Evolutionary conservation across 257 asterid genomes (phyloP), one percentile per base, ranked within the genome.

Genomic region (Fraxinus americana): DNA sequence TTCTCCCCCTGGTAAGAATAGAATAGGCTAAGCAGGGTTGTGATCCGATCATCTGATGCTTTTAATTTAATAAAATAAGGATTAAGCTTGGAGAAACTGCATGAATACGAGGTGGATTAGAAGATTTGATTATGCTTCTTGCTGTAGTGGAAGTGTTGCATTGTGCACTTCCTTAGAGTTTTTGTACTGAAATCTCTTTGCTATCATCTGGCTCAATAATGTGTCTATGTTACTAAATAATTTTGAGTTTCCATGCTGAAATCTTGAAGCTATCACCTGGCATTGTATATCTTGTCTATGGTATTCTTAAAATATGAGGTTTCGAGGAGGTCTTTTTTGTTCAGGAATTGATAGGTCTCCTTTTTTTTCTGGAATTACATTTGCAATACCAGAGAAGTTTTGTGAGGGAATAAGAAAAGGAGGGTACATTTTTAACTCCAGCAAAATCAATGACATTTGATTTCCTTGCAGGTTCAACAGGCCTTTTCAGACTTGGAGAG

Each of bases 401-500:
- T 67, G 45, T 25, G 48, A 13, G 72, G 34, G 54, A 75, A 45
- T 29, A 67, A 66, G 52, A 73, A 57, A 57, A 77, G 41, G 25
- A 54, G 27, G 63, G 63, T 74, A 38, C 19, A 12, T 34, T 2
- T 79, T 35, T 39, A n/a, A 13, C 66, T 19, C 76, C 63, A 52
- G 8, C 19, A 72, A 54, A 76, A 61, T 54, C 21, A 16, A 27
- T 65, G 30, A 4, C 71, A 67, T 73, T 76, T 77, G 70, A 43
- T 76, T 73, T 76, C 30, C 71, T 83, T 86, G 87, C 87, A 92
- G 97, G 90, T 89, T 77, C 97, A 92, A 74, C 93, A 90, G 74
- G 93, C 87, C 77, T 90, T 89, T 81, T 85, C 97, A 54, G 89
- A 87, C 84, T 82, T 92, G 88, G 97, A 92, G 83, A 92, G 96